Percentiles rank a stretch among this genome's conserved stretches.
Conservation (phyloP, 2,329 filamentous ascomycete genomes). For the Samsoniella hepiali region DNA sequence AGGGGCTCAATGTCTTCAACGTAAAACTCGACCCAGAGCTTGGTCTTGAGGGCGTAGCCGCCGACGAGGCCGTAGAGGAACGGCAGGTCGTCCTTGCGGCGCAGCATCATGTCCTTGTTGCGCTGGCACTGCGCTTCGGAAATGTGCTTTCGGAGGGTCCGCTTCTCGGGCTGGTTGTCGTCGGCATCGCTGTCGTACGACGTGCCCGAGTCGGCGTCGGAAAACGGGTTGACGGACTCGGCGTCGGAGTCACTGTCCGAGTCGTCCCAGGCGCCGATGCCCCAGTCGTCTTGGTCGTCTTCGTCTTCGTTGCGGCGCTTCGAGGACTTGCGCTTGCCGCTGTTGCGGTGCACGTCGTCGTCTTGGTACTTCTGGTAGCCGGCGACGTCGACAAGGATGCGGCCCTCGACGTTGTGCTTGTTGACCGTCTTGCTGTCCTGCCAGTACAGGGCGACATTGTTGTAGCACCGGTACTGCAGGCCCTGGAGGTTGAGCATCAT, state of each 20-base stretch:
- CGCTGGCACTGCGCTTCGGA: constrained; percentile 33
- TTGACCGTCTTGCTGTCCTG: constrained; percentile 21
- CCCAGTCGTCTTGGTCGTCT: constrained; percentile 15
- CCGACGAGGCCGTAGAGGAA: constrained; percentile 41
- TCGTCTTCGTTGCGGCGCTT: constrained; percentile 14
- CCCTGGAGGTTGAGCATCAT: constrained; percentile 42
- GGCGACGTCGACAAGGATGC: constrained; percentile 39
- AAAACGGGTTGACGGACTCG: constrained; percentile 7
- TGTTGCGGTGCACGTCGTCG: constrained; percentile 12
- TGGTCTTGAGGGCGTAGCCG: constrained; percentile 46
- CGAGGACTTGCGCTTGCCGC: constrained; percentile 33
- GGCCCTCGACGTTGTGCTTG: constrained; percentile 39
- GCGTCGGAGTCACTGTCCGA: constrained; percentile 3
- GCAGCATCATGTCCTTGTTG: constrained; percentile 41
- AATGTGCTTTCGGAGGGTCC: constrained; percentile 26
- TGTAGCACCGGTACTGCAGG: constrained; percentile 40
- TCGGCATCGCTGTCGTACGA: constrained; percentile 7
- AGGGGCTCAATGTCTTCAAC: constrained; percentile 42
- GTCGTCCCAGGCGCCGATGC: constrained; percentile 16
- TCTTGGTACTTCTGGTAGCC: constrained; percentile 42
- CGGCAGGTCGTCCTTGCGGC: constrained; percentile 36
- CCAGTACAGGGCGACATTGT: constrained; percentile 36
- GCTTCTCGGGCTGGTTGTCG: constrained; percentile 19
- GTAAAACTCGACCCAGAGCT: constrained; percentile 41
- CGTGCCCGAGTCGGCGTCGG: not conserved